These are phyloP conservation scores for Myriosclerotinia scirpicola DNA, from an alignment of 2,329 filamentous ascomycete species.

Conservation along the genomic window DNA sequence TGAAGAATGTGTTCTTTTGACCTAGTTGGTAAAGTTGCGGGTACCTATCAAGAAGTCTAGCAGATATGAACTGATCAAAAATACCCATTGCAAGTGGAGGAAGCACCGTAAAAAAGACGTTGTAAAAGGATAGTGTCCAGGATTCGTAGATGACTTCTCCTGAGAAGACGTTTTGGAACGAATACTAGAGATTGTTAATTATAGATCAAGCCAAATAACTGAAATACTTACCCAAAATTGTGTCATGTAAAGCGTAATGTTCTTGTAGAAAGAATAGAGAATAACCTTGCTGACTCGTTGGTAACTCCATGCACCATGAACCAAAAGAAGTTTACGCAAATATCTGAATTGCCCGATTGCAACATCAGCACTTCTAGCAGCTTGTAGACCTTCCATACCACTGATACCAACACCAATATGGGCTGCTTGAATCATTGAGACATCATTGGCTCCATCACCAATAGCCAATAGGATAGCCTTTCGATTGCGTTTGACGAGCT, in stretches of 20 bases:
- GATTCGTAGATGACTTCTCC: conserved; percentile 98
- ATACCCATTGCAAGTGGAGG: conserved; percentile 94
- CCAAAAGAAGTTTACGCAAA: conserved; percentile 87
- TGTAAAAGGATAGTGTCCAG: conserved; percentile 99
- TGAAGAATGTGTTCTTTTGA: conserved; percentile 92
- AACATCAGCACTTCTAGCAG: conserved; percentile 91
- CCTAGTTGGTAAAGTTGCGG: conserved; percentile 93
- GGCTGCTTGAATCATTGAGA: conserved; percentile 99
- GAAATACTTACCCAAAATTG: conserved; percentile 83
- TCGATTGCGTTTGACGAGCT: conserved; percentile 89
- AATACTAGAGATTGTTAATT: conserved; percentile 60
- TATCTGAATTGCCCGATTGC: conserved; percentile 95
- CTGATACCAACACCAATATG: conserved; percentile 98
- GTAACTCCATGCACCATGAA: conserved; percentile 97
- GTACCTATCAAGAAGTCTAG: conserved; percentile 88
- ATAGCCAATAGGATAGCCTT: conserved; percentile 92
- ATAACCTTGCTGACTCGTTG: conserved; percentile 97
- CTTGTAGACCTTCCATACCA: conserved; percentile 94
- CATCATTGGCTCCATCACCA: conserved; percentile 96
- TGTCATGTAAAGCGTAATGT: conserved; percentile 97
- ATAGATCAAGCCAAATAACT: background rate
- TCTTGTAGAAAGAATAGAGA: conserved; percentile 99
- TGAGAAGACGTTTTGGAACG: conserved; percentile 97
- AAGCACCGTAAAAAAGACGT: conserved; percentile 94
- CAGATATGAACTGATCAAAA: conserved; percentile 96